Evolutionary conservation across 2,329 filamentous ascomycete genomes (phyloP), one percentile per base, ranked within the genome.

Genomic region (Diaporthe australafricana): DNA sequence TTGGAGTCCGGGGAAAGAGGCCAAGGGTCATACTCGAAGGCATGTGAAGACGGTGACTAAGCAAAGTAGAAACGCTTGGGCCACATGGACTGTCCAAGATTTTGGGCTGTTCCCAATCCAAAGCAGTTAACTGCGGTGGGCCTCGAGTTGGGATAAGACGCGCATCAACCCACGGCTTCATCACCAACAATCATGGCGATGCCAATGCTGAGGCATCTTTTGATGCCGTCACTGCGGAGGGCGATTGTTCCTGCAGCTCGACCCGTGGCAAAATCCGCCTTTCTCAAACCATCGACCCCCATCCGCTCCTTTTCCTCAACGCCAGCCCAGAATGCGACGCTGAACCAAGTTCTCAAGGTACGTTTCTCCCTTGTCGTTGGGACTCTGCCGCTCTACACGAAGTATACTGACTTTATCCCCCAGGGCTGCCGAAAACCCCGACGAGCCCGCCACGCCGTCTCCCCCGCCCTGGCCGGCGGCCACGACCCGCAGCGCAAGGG

Each of bases 401-500:
- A 1, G 9, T 11, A n/a, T 63, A 6, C 16, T 65, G 22, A 60
- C 22, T 74, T 81, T 14, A 1, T 8, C 9, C 11, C 16, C 6
- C 82, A 91, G 81, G 94, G 94, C 76, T 95, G 94, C 79, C 93
- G 96, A 74, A 90, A 90, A 77, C 87, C 90, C 62, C 94, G 97
- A 84, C 90, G 90, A 72, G 93, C 93, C 1, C 94, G 96, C 75
- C 95, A 97, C 84, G 90, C 94, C 76, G 91, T 94, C 66, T 98
- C 96, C 2, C 96, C 96, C 0, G 95, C 96, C 27, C 89, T 99
- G 68, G 87, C 87, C 63, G 87, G 87, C 74, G 88, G 88, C 74
- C 83, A 90, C 66, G 89, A 93, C 53, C 95, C 96, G 5, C 90
- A 93, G 80, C 92, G 98, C 84, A 98, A 98, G 87, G 96, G 96